Evolutionary conservation across 768 basidiomycete genomes (phyloP).

Genomic region (Hygrocybe punicea): DNA sequence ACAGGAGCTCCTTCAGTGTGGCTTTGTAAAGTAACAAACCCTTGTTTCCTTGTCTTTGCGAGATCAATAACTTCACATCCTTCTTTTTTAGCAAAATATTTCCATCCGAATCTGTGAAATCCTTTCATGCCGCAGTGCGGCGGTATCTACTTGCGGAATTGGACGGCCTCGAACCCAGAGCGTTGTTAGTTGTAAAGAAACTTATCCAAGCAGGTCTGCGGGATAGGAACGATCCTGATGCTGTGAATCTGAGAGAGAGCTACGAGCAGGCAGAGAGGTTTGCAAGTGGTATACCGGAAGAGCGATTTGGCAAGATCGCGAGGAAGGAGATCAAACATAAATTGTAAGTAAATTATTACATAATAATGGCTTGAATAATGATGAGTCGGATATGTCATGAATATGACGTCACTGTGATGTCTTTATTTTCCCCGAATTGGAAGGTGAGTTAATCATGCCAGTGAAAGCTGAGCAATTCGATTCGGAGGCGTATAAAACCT

Average conservation of each 20-base stretch:
- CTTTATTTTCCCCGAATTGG: too few species aligned
- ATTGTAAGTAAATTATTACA: too few species aligned
- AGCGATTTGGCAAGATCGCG: conserved; percentile 55
- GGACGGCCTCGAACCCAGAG: conserved; percentile 52
- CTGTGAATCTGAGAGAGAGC: conserved; percentile 63
- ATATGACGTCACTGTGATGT: too few species aligned
- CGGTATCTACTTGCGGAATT: conserved; percentile 51
- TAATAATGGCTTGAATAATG: too few species aligned
- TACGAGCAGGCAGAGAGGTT: conserved; percentile 66
- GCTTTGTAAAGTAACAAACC: conserved; percentile 60
- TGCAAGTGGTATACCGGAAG: conserved; percentile 53
- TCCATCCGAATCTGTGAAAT: conserved; percentile 46
- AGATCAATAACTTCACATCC: not conserved
- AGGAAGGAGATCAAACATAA: conserved; percentile 52
- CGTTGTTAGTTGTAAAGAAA: conserved; percentile 50
- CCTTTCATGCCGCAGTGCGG: conserved; percentile 54
- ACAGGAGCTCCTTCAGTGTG: conserved; percentile 53
- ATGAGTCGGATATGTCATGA: too few species aligned
- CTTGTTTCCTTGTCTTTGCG: not conserved
- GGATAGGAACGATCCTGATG: conserved; percentile 63
- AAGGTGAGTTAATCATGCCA: too few species aligned
- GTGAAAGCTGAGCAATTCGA: too few species aligned
- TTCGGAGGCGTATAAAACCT: not conserved
- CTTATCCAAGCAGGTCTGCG: conserved; percentile 54
- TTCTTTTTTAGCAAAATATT: conserved; percentile 51